Conservation (phyloP, 495 filamentous ascomycete genomes). For the Chaetomium fimeti region DNA sequence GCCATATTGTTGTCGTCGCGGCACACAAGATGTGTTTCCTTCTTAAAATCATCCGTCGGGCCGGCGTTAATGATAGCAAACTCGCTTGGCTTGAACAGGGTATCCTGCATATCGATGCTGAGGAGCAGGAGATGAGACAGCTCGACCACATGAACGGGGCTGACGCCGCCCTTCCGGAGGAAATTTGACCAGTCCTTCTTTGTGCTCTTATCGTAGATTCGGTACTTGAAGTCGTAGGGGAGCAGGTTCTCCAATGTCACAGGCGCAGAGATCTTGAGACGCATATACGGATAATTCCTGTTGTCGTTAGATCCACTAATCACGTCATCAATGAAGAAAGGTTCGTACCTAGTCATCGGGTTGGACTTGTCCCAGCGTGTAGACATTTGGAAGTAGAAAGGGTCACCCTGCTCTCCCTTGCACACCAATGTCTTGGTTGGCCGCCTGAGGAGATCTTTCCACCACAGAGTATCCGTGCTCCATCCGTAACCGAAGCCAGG, state of each 20-base stretch:
- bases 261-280: conserved; percentile 81
- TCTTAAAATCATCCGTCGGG: conserved; percentile 79
- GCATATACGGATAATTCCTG: conserved; percentile 91
- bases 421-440: conserved; percentile 85
- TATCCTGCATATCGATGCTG: conserved; percentile 95
- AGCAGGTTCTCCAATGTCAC: conserved; percentile 92
- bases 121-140: conserved; percentile 87
- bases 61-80: conserved; percentile 96
- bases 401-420: conserved; percentile 75
- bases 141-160: conserved; percentile 95
- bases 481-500: conserved; percentile 95
- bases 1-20: conserved; percentile 79
- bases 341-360: conserved; percentile 64
- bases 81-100: conserved; percentile 88
- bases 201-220: conserved; percentile 96
- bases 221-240: conserved; percentile 97
- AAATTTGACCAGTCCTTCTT: conserved; percentile 99
- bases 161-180: conserved; percentile 89
- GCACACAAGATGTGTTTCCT: conserved; percentile 74
- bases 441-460: conserved; percentile 82
- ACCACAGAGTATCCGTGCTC: conserved; percentile 84
- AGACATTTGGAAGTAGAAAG: conserved; percentile 96
- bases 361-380: conserved; percentile 77
- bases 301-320: conserved; percentile 30
- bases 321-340: no score